A percentile compares a stretch with the other conserved stretches of the same genome.
Evolutionary conservation across 352 stramenopile species (phyloP).

Genomic region (Plasmopara viticola): DNA sequence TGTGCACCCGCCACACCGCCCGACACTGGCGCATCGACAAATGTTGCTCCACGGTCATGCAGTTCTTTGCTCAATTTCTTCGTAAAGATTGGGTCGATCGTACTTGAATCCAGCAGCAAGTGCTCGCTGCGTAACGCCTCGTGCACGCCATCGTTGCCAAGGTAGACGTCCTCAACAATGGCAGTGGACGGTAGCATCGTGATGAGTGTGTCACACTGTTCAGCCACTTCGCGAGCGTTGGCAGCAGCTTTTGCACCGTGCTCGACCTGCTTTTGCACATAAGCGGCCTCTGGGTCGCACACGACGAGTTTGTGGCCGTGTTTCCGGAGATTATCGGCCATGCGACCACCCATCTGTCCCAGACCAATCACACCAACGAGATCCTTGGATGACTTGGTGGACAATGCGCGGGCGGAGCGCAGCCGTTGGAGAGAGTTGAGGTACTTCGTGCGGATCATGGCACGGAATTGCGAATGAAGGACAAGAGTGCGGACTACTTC

Average conservation of each 20-base stretch:
- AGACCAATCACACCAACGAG: slow-evolving; percentile 88
- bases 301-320: slow-evolving; percentile 75
- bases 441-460: slow-evolving; percentile 11
- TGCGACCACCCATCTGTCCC: slow-evolving; percentile 92
- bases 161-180: slow-evolving; percentile 81
- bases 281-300: slow-evolving; percentile 60
- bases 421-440: slow-evolving; percentile 6
- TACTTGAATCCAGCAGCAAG: slow-evolving; percentile 94
- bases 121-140: slow-evolving; percentile 61
- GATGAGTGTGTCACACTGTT: slow-evolving; percentile 79
- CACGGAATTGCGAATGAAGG: background rate
- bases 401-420: slow-evolving; percentile 2
- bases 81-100: slow-evolving; percentile 91
- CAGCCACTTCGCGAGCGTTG: slow-evolving; percentile 66
- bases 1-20: slow-evolving; percentile 94
- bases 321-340: slow-evolving; percentile 88
- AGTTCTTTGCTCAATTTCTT: slow-evolving; percentile 77
- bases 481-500: background rate
- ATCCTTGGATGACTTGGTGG: slow-evolving; percentile 23
- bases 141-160: slow-evolving; percentile 65
- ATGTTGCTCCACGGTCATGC: slow-evolving; percentile 44
- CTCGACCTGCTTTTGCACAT: slow-evolving; percentile 44
- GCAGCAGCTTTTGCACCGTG: slow-evolving; percentile 44
- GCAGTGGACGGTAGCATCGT: slow-evolving; percentile 93
- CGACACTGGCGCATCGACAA: slow-evolving; percentile 95